Conservation (phyloP, 2,329 filamentous ascomycete genomes). For the Ceratocystis cacaofunesta region DNA sequence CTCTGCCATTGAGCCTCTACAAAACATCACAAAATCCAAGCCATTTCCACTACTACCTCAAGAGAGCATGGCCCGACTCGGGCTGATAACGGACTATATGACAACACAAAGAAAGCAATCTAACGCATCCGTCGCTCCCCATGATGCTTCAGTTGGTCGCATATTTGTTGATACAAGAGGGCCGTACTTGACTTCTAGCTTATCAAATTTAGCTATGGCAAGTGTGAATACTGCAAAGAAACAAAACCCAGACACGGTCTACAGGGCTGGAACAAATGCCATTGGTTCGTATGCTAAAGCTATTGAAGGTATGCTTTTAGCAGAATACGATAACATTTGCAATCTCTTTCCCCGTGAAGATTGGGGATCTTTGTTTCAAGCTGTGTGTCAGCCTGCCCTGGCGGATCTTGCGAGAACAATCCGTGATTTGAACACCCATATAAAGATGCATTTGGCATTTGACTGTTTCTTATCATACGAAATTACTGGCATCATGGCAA, state of each 20-base stretch:
- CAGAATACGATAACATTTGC: constrained; percentile 84
- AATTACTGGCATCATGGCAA: constrained; percentile 77
- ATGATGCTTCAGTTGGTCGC: constrained; percentile 57
- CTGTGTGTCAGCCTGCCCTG: constrained; percentile 63
- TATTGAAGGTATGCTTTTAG: constrained; percentile 71
- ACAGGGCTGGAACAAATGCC: constrained; percentile 76
- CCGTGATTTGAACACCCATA: constrained; percentile 76
- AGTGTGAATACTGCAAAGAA: constrained; percentile 72
- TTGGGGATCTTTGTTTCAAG: constrained; percentile 63
- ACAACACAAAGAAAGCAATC: constrained; percentile 39
- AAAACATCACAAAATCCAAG: constrained; percentile 79
- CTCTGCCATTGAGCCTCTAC: constrained; percentile 69
- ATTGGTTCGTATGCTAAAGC: constrained; percentile 79
- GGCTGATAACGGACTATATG: constrained; percentile 68
- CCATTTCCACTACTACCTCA: constrained; percentile 69
- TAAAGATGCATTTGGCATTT: constrained; percentile 70
- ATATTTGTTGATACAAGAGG: constrained; percentile 79
- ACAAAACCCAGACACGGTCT: constrained; percentile 67
- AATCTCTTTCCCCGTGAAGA: constrained; percentile 75
- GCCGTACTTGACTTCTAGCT: constrained; percentile 65
- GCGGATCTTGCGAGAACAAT: constrained; percentile 73
- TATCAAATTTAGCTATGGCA: constrained; percentile 76
- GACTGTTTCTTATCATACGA: constrained; percentile 95
- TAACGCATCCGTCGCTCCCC: constrained; percentile 25
- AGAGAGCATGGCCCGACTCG: constrained; percentile 60